Conservation (phyloP, 148 eudicot genomes). For the Spergularia bocconei region DNA sequence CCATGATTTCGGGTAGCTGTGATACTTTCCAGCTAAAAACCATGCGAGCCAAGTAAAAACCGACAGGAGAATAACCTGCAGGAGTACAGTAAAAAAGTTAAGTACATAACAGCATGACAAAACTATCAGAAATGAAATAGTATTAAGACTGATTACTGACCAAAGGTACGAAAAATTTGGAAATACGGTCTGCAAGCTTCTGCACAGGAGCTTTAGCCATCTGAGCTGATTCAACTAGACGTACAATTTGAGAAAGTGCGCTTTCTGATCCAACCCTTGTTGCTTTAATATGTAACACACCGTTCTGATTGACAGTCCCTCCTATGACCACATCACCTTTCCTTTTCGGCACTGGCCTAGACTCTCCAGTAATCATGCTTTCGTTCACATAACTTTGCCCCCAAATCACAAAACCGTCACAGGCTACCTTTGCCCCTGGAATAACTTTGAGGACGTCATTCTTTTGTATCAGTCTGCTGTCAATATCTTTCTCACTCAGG, state of each 20-base stretch:
- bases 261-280: constrained; percentile 91
- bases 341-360: constrained; percentile 79
- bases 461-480: constrained; percentile 82
- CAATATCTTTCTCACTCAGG: constrained; percentile 69
- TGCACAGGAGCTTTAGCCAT: constrained; percentile 99
- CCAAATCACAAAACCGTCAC: constrained; percentile 84
- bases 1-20: constrained; percentile 77
- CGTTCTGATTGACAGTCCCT: constrained; percentile 90
- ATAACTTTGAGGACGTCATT: constrained; percentile 73
- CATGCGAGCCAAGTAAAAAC: constrained; percentile 78
- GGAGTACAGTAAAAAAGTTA: background rate
- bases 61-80: constrained; percentile 76
- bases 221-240: constrained; percentile 95
- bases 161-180: constrained; percentile 85
- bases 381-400: constrained; percentile 95
- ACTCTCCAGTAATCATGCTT: constrained; percentile 96
- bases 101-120: background rate
- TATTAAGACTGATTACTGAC: constrained; percentile 35
- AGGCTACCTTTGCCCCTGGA: constrained; percentile 91
- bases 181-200: constrained; percentile 88
- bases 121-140: background rate
- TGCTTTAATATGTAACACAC: constrained; percentile 78
- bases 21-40: constrained; percentile 70
- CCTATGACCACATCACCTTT: constrained; percentile 88
- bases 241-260: constrained; percentile 90